A percentile compares a stretch with the other conserved stretches of the same genome.
Evolutionary conservation across 2,329 filamentous ascomycete genomes (phyloP).

Genomic region (Calonectria hongkongensis): DNA sequence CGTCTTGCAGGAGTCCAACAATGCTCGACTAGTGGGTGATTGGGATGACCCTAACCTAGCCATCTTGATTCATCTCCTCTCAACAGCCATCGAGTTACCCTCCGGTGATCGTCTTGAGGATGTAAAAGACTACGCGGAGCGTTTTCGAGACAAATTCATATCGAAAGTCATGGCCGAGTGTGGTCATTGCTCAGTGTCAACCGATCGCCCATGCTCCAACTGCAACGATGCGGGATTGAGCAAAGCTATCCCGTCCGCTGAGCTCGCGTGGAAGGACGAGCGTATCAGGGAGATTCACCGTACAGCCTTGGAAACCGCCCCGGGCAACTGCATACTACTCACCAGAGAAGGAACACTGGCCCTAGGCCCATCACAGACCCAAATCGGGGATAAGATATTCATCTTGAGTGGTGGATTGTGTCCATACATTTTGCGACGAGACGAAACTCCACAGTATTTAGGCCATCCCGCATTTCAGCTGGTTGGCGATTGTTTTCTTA

Average conservation of each 20-base stretch:
- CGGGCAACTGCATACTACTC: slow-evolving; percentile 42
- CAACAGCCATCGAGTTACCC: not conserved
- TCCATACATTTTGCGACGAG: slow-evolving; percentile 42
- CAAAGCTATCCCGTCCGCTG: slow-evolving; percentile 20
- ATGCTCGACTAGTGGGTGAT: slow-evolving; percentile 25
- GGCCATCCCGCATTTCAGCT: slow-evolving; percentile 32
- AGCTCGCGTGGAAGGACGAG: slow-evolving; percentile 27
- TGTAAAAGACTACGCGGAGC: not conserved
- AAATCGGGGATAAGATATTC: slow-evolving; percentile 37
- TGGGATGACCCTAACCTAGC: slow-evolving; percentile 41
- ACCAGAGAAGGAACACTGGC: slow-evolving; percentile 36
- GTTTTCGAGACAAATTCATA: slow-evolving; percentile 30
- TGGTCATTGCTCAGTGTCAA: slow-evolving; percentile 16
- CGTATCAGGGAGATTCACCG: not conserved
- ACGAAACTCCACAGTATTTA: slow-evolving; percentile 7
- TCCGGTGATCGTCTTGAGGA: not conserved
- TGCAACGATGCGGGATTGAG: slow-evolving; percentile 12
- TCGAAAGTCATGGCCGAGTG: slow-evolving; percentile 34
- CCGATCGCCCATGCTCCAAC: slow-evolving; percentile 25
- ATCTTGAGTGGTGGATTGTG: slow-evolving; percentile 47
- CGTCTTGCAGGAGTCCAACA: slow-evolving; percentile 17
- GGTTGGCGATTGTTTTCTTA: slow-evolving; percentile 45
- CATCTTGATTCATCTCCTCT: slow-evolving; percentile 37
- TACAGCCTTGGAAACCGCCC: slow-evolving; percentile 38
- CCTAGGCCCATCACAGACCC: slow-evolving; percentile 39